Percentiles rank a stretch among this genome's conserved stretches.
phyloP scores from a whole-genome alignment of 2,329 filamentous ascomycete species.

The Cladosporium oxysporum region DNA sequence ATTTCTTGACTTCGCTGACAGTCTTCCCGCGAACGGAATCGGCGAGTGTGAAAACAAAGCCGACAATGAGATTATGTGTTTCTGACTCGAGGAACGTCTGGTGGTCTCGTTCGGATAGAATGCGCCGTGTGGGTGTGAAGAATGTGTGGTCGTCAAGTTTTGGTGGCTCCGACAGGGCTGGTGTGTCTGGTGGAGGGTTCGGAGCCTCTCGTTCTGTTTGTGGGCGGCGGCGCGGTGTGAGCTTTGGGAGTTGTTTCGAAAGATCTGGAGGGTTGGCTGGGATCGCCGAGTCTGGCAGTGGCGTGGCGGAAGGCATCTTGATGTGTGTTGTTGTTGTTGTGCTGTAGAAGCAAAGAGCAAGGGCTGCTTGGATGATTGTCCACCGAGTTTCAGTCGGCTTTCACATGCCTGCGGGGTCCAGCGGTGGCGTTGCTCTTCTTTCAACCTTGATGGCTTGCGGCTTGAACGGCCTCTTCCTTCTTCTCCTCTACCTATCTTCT shows the following conservation, averaged over 20 bases:
- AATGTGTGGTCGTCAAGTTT: slow-evolving; percentile 56
- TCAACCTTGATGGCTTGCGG: slow-evolving; percentile 2
- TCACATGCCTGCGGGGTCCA: slow-evolving; percentile 11
- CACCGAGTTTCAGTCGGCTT: not conserved
- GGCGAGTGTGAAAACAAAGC: slow-evolving; percentile 84
- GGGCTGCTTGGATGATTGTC: not conserved
- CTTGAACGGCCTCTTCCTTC: not conserved
- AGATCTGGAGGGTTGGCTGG: slow-evolving; percentile 46
- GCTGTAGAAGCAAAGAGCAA: not conserved
- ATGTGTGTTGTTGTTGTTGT: not conserved
- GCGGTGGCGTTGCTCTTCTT: not conserved
- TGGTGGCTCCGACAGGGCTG: slow-evolving; percentile 68
- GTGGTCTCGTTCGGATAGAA: slow-evolving; percentile 79
- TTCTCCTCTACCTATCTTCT: not conserved
- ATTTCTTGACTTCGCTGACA: slow-evolving; percentile 60
- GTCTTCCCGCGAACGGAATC: slow-evolving; percentile 75
- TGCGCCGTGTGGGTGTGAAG: slow-evolving; percentile 72
- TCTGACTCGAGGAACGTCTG: slow-evolving; percentile 76
- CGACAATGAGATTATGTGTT: slow-evolving; percentile 72
- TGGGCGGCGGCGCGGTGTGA: slow-evolving; percentile 64
- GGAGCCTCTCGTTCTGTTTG: slow-evolving; percentile 44
- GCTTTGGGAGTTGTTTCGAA: slow-evolving; percentile 62
- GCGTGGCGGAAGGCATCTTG: slow-evolving; percentile 26
- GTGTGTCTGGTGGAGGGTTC: slow-evolving; percentile 71
- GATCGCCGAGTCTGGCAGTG: slow-evolving; percentile 17